phyloP scores from a whole-genome alignment of 768 basidiomycete genomes.

The Lepiota brunneoincarnata region DNA sequence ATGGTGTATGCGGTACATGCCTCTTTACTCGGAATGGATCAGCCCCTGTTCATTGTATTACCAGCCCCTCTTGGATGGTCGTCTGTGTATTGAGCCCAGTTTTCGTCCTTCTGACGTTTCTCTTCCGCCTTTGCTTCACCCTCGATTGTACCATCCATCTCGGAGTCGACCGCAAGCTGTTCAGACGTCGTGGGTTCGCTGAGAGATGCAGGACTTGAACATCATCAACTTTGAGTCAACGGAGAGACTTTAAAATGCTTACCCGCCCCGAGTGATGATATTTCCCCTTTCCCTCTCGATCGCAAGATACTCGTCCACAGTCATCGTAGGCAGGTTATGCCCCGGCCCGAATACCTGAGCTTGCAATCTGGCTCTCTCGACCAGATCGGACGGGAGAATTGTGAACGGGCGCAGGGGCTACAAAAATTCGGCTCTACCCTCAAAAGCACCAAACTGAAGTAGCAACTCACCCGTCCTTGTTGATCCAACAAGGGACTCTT shows the following conservation, averaged over 20 bases:
- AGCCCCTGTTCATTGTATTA: conserved; percentile 95
- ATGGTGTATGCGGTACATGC: conserved; percentile 2
- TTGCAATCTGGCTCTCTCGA: conserved; percentile 71
- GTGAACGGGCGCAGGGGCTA: conserved; percentile 92
- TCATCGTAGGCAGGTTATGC: conserved; percentile 90
- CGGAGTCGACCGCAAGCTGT: conserved; percentile 73
- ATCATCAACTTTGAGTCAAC: conserved; percentile 8
- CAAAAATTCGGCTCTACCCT: not conserved
- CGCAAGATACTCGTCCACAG: conserved; percentile 90
- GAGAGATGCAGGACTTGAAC: conserved; percentile 61
- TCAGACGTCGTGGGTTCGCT: conserved; percentile 70
- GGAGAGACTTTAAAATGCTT: conserved; percentile 23
- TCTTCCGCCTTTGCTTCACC: conserved; percentile 72
- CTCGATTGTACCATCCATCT: conserved; percentile 75
- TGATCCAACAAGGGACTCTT: conserved; percentile 71
- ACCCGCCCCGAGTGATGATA: conserved; percentile 88
- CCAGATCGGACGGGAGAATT: conserved; percentile 72
- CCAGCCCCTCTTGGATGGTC: conserved; percentile 87
- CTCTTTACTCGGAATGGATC: conserved; percentile 18
- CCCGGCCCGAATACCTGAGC: conserved; percentile 81
- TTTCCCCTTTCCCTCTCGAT: conserved; percentile 83
- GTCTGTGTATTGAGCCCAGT: conserved; percentile 89
- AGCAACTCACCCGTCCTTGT: conserved; percentile 62
- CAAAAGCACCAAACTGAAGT: not conserved
- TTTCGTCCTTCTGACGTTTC: conserved; percentile 82